Evolutionary conservation across 805 yeast genomes (phyloP).

Genomic region (Candida ponderosae): DNA sequence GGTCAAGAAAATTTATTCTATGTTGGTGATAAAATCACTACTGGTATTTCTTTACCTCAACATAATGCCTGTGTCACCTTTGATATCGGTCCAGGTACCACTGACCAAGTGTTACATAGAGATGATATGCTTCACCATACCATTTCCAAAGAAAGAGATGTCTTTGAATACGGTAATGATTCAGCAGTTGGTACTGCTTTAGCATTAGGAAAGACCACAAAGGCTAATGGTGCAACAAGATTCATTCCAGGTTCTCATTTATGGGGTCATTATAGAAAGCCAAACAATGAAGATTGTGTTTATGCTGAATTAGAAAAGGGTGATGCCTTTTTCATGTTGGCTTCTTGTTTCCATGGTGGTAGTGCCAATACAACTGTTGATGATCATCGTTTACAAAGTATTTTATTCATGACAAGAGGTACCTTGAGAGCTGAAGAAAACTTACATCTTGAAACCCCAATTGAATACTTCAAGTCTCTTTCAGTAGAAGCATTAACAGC

Average conservation of each 20-base stretch:
- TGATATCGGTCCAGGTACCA: slow-evolving; percentile 16
- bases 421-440: too few relatives aligned
- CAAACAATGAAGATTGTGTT: slow-evolving; percentile 14
- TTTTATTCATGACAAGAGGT: too few relatives aligned
- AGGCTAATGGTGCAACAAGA: slow-evolving; percentile 23
- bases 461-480: too few relatives aligned
- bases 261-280: slow-evolving; percentile 22
- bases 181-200: too few relatives aligned
- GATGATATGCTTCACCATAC: too few relatives aligned
- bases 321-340: slow-evolving; percentile 24
- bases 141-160: too few relatives aligned
- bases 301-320: slow-evolving; percentile 23
- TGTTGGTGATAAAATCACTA: slow-evolving; percentile 4
- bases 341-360: slow-evolving; percentile 23
- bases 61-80: slow-evolving; percentile 13
- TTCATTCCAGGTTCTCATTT: slow-evolving; percentile 27
- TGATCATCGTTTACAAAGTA: too few relatives aligned
- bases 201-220: too few relatives aligned
- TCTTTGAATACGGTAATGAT: too few relatives aligned
- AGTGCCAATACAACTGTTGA: slow-evolving; percentile 20
- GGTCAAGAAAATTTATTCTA: slow-evolving; percentile 4
- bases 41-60: slow-evolving; percentile 12
- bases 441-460: too few relatives aligned
- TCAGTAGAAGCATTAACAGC: too few relatives aligned
- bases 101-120: slow-evolving; percentile 15